Evolutionary conservation across 345 rosid species (phyloP).

Genomic region (Populus simonii): DNA sequence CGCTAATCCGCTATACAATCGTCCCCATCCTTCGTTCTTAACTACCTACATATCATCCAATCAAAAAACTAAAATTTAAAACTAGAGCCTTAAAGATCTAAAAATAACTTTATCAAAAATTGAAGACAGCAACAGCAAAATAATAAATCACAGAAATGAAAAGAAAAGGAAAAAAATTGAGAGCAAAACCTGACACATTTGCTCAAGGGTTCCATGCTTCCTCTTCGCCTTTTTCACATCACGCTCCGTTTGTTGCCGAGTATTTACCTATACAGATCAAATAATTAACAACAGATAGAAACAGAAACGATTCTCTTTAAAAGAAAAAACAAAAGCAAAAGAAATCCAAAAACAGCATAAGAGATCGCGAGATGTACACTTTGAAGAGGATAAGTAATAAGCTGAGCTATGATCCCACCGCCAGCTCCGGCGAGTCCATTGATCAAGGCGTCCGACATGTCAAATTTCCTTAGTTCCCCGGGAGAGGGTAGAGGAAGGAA

Average conservation of each 20-base stretch:
- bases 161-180: not conserved
- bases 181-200: conserved; percentile 66
- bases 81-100: not conserved
- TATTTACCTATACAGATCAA: conserved; percentile 61
- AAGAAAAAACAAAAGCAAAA: not conserved
- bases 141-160: not conserved
- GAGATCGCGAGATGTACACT: conserved; percentile 38
- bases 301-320: not conserved
- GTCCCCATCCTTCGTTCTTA: conserved; percentile 80
- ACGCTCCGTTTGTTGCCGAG: conserved; percentile 97
- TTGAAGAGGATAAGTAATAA: conserved; percentile 92
- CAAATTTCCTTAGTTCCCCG: not conserved
- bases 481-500: not conserved
- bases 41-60: not conserved
- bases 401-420: conserved; percentile 96
- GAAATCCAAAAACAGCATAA: not conserved
- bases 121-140: not conserved
- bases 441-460: conserved; percentile 95
- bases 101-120: not conserved
- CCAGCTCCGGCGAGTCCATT: conserved; percentile 95
- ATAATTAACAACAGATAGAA: not conserved
- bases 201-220: conserved; percentile 68
- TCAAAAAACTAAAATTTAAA: not conserved
- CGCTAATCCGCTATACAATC: conserved; percentile 80
- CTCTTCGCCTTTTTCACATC: conserved; percentile 76